phyloP scores from a whole-genome alignment of 208 protist genomes.

The Polymyxa betae region DNA sequence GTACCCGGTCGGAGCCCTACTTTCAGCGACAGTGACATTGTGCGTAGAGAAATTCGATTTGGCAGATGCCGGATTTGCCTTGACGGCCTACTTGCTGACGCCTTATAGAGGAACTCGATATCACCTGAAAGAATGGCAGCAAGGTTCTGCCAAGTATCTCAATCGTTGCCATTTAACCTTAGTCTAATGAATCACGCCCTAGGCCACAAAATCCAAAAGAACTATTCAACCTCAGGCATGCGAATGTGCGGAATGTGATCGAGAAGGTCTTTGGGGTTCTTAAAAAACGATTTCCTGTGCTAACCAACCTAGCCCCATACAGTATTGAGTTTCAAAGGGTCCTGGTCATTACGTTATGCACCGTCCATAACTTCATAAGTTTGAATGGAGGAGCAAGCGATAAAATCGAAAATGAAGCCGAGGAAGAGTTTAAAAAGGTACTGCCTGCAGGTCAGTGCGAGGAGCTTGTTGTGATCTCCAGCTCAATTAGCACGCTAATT shows the following conservation, averaged over 20 bases:
- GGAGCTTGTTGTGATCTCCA: too few relatives aligned
- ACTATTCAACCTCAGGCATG: not conserved
- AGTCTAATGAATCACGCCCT: not conserved
- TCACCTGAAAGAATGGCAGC: not conserved
- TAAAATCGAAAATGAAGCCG: too few relatives aligned
- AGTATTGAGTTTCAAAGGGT: too few relatives aligned
- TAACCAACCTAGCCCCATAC: too few relatives aligned
- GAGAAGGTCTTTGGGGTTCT: not conserved
- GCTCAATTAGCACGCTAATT: too few relatives aligned
- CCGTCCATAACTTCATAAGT: too few relatives aligned
- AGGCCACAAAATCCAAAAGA: not conserved
- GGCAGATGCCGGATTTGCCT: not conserved
- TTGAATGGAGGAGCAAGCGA: too few relatives aligned
- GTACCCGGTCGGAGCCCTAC: too few relatives aligned
- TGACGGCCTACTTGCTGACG: not conserved
- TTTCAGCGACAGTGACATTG: too few relatives aligned
- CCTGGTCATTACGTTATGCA: too few relatives aligned
- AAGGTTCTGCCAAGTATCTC: not conserved
- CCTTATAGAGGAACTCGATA: not conserved
- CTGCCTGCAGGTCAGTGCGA: too few relatives aligned
- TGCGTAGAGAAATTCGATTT: not conserved
- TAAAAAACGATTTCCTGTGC: not conserved
- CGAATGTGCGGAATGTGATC: not conserved
- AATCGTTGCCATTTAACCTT: not conserved
- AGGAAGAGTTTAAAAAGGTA: too few relatives aligned